phyloP scores from a whole-genome alignment of 306 rosid genomes.

The Pachyrhizus erosus region DNA sequence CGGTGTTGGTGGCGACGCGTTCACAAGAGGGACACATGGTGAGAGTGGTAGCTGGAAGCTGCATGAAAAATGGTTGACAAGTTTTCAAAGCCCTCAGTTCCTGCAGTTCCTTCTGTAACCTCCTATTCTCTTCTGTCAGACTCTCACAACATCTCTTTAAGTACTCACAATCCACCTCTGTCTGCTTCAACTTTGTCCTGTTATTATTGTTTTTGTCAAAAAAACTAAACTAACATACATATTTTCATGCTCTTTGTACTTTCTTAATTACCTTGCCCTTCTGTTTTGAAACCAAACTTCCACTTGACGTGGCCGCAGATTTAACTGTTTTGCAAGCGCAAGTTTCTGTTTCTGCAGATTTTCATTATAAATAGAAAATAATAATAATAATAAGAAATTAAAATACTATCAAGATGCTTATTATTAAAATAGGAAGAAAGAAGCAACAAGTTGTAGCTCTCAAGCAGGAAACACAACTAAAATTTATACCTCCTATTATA shows the following conservation, averaged over 20 bases:
- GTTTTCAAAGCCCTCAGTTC: constrained; percentile 89
- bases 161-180: constrained; percentile 96
- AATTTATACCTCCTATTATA: too few species aligned
- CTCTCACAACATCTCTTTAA: constrained; percentile 91
- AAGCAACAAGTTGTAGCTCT: too few species aligned
- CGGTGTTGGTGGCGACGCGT: constrained; percentile 64
- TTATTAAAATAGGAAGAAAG: not conserved
- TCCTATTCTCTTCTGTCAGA: constrained; percentile 88
- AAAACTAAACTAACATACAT: not conserved
- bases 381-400: not conserved
- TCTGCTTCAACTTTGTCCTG: constrained; percentile 98
- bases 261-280: constrained; percentile 93
- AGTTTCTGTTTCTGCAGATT: constrained; percentile 82
- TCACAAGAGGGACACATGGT: constrained; percentile 99
- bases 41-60: constrained; percentile 96
- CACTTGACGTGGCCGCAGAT: constrained; percentile 96
- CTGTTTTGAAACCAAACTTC: constrained; percentile 99
- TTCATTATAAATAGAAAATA: not conserved
- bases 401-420: not conserved
- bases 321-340: constrained; percentile 81
- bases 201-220: not conserved
- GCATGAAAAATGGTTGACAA: constrained; percentile 87
- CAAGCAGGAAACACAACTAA: too few species aligned
- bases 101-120: constrained; percentile 91
- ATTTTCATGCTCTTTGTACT: not conserved